Base-by-base conservation (phyloP, 352 stramenopile species). In the Globisporangium viniferum region DNA sequence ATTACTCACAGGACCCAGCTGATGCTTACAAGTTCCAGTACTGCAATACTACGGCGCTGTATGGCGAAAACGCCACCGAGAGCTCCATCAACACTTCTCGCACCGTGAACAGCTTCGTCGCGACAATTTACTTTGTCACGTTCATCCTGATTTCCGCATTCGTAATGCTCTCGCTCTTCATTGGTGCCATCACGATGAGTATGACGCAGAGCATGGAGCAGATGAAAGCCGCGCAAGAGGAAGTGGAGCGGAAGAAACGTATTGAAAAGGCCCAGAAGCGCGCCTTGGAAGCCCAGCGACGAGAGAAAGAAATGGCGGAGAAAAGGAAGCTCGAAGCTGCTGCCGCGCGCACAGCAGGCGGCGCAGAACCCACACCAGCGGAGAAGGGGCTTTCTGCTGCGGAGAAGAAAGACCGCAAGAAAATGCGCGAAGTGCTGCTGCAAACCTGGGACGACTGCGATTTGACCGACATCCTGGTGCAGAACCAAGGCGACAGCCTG, bases 151-250 rank as follows among this genome's bases (percentile, higher is more conserved):
- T 96, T 39, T 94, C 89, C 1, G 86, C 89, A 9, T 91, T 97
- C 29, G 89, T 97, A 58, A 96, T 96, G 88, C 84, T 97, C 35
- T 94, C 83, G 51, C 86, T 96, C 57, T 96, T 97, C 65, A 94
- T 97, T 64, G 89, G 89, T 81, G 87, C 89, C 58, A 93, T 97
- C 59, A 97, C 89, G 7, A 96, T 97, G 89, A 90, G 79, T 56
- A 97, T 97, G 89, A 95, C 88, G 10, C 74, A 96, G 67, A 94
- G 84, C 44, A 96, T 97, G 89, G 86, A 95, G 69, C 64, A 88
- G 20, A 95, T 96, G 84, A 96, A 96, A 66, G 77, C 73, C 33
- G 78, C 73, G 7, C 76, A 91, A 15, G 86, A 95, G 68, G 85
- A 94, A 73, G 67, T 71, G 0, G 84, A 92, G 64, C 57, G 68